Conservation (phyloP, 352 stramenopile genomes). For the Phytophthora sp. region DNA sequence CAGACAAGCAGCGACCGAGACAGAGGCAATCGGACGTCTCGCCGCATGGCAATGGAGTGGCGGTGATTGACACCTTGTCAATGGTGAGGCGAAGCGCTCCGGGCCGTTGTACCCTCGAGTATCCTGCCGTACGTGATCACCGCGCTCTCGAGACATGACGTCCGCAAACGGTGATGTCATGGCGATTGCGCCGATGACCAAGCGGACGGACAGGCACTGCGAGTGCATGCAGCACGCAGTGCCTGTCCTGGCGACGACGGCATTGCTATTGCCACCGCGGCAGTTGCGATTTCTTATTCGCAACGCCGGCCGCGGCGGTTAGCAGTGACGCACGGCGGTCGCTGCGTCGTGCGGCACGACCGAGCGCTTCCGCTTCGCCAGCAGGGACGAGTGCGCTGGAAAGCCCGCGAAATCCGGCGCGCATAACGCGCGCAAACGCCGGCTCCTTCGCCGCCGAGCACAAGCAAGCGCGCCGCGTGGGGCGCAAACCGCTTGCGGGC, state of each 20-base stretch:
- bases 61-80: no score
- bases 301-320: not conserved
- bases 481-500: not conserved
- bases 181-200: not conserved
- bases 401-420: slow-evolving; percentile 1
- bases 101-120: slow-evolving; percentile 9
- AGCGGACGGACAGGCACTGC: not conserved
- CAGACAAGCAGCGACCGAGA: slow-evolving; percentile 9
- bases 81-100: no score
- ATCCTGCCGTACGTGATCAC: not conserved
- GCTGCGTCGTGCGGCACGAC: slow-evolving; percentile 12
- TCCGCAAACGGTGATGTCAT: not conserved
- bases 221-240: no score
- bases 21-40: slow-evolving; percentile 19
- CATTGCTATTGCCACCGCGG: not conserved
- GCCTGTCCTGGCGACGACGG: no score
- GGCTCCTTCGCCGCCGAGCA: not conserved
- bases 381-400: slow-evolving; percentile 10
- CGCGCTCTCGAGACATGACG: not conserved
- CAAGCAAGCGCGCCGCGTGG: slow-evolving; percentile 8
- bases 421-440: not conserved
- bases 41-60: no score
- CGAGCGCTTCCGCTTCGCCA: slow-evolving; percentile 12
- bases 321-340: not conserved
- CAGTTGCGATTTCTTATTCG: slow-evolving; percentile 3